Percentiles rank a stretch among this genome's conserved stretches.
phyloP scores from a whole-genome alignment of 768 basidiomycete species.

The Agaricus sinodeliciosus region DNA sequence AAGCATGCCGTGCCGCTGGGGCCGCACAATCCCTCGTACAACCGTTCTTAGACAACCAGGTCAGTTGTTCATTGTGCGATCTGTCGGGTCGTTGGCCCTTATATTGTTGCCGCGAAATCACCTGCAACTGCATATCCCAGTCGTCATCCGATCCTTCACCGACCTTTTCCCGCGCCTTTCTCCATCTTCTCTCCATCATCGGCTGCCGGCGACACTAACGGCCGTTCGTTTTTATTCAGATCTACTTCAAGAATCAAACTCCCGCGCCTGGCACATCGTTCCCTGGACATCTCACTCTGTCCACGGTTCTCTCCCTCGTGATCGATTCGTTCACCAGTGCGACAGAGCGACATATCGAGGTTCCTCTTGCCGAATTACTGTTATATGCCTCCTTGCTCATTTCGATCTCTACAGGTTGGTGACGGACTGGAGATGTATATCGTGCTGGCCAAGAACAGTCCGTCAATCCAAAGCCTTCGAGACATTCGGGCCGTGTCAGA shows the following conservation, averaged over 20 bases:
- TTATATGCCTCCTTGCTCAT: neutral
- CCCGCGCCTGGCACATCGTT: conserved; percentile 66
- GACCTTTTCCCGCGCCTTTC: conserved; percentile 34
- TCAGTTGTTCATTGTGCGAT: conserved; percentile 30
- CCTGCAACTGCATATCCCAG: conserved; percentile 10
- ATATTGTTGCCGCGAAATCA: conserved; percentile 4
- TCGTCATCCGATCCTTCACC: conserved; percentile 37
- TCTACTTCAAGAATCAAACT: conserved; percentile 96
- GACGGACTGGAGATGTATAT: conserved; percentile 93
- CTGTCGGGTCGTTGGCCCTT: conserved; percentile 14
- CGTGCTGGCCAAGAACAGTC: conserved; percentile 64
- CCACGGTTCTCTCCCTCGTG: conserved; percentile 77
- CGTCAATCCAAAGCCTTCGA: conserved; percentile 49
- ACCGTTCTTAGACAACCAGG: conserved; percentile 98
- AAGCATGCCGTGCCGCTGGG: conserved; percentile 93
- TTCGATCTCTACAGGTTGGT: conserved; percentile 57
- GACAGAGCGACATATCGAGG: conserved; percentile 98
- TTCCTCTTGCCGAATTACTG: conserved; percentile 23
- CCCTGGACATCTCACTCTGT: conserved; percentile 76
- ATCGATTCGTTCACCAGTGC: conserved; percentile 96
- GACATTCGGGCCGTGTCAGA: conserved; percentile 54
- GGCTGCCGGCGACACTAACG: conserved; percentile 14
- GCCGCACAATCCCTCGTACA: conserved; percentile 93
- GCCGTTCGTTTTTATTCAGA: conserved; percentile 41
- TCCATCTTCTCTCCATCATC: conserved; percentile 17